Conservation (phyloP, 345 rosid species). For the Reutealis trisperma region DNA sequence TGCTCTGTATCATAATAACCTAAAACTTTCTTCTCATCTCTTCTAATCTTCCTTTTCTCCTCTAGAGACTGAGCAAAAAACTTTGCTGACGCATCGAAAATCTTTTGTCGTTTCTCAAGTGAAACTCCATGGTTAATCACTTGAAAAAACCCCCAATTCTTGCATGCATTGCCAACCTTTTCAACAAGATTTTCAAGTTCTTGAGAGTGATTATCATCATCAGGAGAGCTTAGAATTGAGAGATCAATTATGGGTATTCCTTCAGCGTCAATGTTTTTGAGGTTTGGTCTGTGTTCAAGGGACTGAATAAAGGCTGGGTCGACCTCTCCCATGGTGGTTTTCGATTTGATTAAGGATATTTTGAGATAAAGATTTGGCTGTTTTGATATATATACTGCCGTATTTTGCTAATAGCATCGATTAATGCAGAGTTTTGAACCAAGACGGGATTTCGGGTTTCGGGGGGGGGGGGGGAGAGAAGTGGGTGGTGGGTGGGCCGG, state of each 20-base stretch:
- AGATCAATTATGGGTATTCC: slow-evolving; percentile 46
- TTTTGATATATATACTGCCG: too few relatives aligned
- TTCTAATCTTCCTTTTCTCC: slow-evolving; percentile 42
- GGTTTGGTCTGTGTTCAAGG: slow-evolving; percentile 39
- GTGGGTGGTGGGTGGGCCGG: too few relatives aligned
- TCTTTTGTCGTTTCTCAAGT: slow-evolving; percentile 14
- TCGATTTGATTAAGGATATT: neutral
- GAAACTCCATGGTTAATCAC: slow-evolving; percentile 52
- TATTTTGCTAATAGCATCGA: too few relatives aligned
- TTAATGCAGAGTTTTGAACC: too few relatives aligned
- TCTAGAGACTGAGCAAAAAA: slow-evolving; percentile 34
- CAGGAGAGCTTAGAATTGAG: slow-evolving; percentile 4
- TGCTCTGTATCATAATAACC: slow-evolving; percentile 48
- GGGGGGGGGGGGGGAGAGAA: too few relatives aligned
- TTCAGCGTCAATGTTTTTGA: slow-evolving; percentile 12
- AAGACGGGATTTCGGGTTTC: too few relatives aligned
- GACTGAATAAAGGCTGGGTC: slow-evolving; percentile 37
- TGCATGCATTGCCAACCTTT: slow-evolving; percentile 40
- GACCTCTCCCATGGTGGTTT: slow-evolving; percentile 25
- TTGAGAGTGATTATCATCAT: neutral
- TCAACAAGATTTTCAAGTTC: slow-evolving; percentile 23
- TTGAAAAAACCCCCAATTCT: slow-evolving; percentile 45
- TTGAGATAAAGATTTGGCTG: too few relatives aligned
- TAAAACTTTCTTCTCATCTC: slow-evolving; percentile 22
- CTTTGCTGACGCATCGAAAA: slow-evolving; percentile 21